These are phyloP conservation scores for Entamoeba dispar DNA, from an alignment of 208 protist species.

Conservation along the genomic window DNA sequence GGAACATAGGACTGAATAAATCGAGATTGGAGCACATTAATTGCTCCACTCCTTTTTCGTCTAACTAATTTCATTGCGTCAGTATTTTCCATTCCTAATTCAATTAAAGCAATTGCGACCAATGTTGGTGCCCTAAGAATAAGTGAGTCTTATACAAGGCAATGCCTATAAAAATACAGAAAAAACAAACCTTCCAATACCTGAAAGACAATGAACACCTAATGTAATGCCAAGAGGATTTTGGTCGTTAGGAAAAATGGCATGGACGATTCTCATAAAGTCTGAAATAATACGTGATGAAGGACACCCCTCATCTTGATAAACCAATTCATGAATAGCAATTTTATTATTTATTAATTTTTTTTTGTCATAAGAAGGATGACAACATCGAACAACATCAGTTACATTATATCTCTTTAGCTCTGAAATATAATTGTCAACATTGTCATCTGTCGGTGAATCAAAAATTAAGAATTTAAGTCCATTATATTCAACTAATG, in stretches of 20 bases:
- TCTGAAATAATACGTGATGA: not conserved
- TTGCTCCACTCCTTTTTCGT: not conserved
- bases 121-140: not conserved
- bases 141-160: too few relatives aligned
- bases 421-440: not conserved
- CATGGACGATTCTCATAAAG: not conserved
- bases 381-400: not conserved
- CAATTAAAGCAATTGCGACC: not conserved
- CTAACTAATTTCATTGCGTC: not conserved
- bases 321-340: not conserved
- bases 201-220: not conserved
- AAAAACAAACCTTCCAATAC: not conserved
- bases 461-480: not conserved
- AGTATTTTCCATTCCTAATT: not conserved
- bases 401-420: not conserved
- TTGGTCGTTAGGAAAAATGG: not conserved
- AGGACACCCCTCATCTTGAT: not conserved
- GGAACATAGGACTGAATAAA: not conserved
- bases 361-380: not conserved
- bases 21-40: not conserved
- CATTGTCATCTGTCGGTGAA: not conserved
- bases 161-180: too few relatives aligned
- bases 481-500: not conserved
- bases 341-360: not conserved
- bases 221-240: not conserved